Evolutionary conservation across 164 flowering plant genomes (phyloP).

Genomic region (Magnolia kwangsiensis): DNA sequence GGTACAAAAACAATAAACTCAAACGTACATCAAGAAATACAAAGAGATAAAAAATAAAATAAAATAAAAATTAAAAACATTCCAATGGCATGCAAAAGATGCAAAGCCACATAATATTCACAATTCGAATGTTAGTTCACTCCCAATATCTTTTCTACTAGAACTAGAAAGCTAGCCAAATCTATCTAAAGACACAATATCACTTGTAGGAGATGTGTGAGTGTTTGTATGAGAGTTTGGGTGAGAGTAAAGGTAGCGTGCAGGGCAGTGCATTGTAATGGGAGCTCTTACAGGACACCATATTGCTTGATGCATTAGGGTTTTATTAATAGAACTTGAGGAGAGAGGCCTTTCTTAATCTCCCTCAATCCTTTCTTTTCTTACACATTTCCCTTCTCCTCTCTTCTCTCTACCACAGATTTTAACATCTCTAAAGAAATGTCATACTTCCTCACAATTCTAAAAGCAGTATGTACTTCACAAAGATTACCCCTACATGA

Average conservation of each 20-base stretch:
- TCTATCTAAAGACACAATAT: background rate
- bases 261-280: too few species aligned
- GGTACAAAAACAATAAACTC: too few species aligned
- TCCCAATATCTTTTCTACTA: background rate
- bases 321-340: too few species aligned
- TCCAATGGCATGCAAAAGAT: background rate
- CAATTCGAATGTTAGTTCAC: background rate
- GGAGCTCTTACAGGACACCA: too few species aligned
- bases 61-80: background rate
- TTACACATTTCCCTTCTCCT: background rate
- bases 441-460: too few species aligned
- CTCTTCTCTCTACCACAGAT: background rate
- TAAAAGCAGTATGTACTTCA: background rate
- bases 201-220: background rate
- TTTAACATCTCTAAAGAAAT: background rate
- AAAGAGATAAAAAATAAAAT: background rate
- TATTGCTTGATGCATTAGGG: too few species aligned
- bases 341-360: too few species aligned
- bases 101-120: background rate
- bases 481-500: background rate
- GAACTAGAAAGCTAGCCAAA: conserved; percentile 4
- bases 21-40: background rate
- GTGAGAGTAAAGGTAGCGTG: background rate
- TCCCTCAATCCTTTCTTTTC: background rate
- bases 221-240: background rate